Base-by-base conservation (phyloP, 2,329 filamentous ascomycete genomes). In the Aureobasidium uvarum region DNA sequence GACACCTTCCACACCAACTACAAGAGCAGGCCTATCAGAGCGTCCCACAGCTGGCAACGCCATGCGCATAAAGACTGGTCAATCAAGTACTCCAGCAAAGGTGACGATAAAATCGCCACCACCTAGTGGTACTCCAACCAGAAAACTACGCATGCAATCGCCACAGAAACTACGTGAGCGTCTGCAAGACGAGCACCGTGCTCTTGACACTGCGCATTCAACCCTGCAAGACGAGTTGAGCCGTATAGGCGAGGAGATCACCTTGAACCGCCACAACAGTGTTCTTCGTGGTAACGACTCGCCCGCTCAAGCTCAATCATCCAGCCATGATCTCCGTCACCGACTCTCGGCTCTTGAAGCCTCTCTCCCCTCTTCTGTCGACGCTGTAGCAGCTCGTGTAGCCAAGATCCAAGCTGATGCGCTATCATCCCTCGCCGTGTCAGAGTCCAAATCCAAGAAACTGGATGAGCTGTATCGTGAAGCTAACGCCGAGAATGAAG, bases 391-490 rank as follows among this genome's bases (percentile, higher is more conserved):
- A 13, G 80, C 83, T 16, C 85, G 85, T 55, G 86, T 91, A 58
- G 80, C 83, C 8, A 78, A 82, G 4, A 83, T 96, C 59, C 86
- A 89, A 67, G 81, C 80, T 36, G 92, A 96, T 69, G 80, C 96
- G 70, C 86, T 91, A 48, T 85, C 81, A 23, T 88, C 87, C 1
- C 81, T 96, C 16, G 83, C 86, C 71, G 86, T 91, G 1, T 87
- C 86, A 16, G 92, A 97, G 74, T 84, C 84, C 66, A 93, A 95
- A 71, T 88, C 89, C 66, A 89, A 88, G 71, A 89, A 89, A 46
- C 86, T 97, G 62, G 93, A 97, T 74, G 90, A 96, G 77, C 80
- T 96, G 60, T 96, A 96, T 79, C 90, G 91, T 69, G 92, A 96
- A 73, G 86, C 88, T 18, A 92, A 88, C 71, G 90, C 91, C 0